A percentile compares a stretch with the other conserved stretches of the same genome.
phyloP scores from a whole-genome alignment of 805 yeast genomes.

The Pichia manshurica region DNA sequence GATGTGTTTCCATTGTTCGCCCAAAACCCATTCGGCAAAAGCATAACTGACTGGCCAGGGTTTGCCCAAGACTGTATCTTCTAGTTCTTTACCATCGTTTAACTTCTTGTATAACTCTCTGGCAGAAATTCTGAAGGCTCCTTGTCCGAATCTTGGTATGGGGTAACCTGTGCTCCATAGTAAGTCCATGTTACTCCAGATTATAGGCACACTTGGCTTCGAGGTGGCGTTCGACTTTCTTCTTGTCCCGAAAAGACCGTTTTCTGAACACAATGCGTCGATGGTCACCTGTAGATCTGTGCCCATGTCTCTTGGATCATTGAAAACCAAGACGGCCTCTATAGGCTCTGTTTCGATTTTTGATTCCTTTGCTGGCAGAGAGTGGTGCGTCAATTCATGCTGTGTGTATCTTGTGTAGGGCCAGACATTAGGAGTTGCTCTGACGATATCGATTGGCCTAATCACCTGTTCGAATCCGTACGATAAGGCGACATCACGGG shows the following conservation, averaged over 20 bases:
- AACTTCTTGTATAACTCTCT: conserved; percentile 47
- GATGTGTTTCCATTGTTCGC: conserved; percentile 39
- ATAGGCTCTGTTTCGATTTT: conserved; percentile 36
- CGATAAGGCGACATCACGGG: conserved; percentile 65
- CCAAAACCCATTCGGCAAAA: conserved; percentile 68
- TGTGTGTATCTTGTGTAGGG: conserved; percentile 57
- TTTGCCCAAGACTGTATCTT: conserved; percentile 66
- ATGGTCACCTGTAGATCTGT: conserved; percentile 73
- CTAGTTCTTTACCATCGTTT: conserved; percentile 38
- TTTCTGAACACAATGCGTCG: conserved; percentile 59
- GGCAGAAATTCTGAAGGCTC: conserved; percentile 65
- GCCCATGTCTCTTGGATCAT: conserved; percentile 87
- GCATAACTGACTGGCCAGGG: conserved; percentile 75
- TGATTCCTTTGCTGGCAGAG: conserved; percentile 26
- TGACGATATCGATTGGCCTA: conserved; percentile 65
- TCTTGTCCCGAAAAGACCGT: conserved; percentile 62
- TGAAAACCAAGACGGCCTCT: conserved; percentile 77
- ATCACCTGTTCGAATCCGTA: conserved; percentile 78
- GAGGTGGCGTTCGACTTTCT: conserved; percentile 29
- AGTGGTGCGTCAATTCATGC: conserved; percentile 39
- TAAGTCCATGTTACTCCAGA: conserved; percentile 78
- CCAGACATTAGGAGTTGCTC: conserved; percentile 49
- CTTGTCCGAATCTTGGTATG: conserved; percentile 84
- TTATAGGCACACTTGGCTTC: conserved; percentile 62
- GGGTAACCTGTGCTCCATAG: conserved; percentile 81